These are phyloP conservation scores for Fraxinus ornus DNA, from an alignment of 305 asterid genomes.

Conservation along the genomic window DNA sequence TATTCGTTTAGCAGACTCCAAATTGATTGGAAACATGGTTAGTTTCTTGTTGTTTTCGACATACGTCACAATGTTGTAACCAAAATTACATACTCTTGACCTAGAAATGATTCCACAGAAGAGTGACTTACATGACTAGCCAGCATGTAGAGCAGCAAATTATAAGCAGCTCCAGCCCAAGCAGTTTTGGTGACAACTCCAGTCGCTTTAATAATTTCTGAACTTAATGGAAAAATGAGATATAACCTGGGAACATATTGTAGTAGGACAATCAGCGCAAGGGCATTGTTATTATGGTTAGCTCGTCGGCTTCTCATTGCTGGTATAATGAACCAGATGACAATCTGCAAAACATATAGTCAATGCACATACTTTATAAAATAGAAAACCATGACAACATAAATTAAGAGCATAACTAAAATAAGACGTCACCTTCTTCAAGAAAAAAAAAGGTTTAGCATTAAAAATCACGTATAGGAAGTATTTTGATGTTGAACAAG, in stretches of 20 bases:
- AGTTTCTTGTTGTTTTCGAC: background rate
- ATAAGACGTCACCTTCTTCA: conserved; percentile 1
- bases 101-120: conserved; percentile 15
- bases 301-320: conserved; percentile 64
- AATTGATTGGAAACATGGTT: background rate
- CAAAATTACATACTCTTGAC: conserved; percentile 2
- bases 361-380: conserved; percentile 12
- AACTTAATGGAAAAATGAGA: conserved; percentile 88
- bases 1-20: background rate
- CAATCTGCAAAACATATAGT: conserved; percentile 52
- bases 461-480: background rate
- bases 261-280: conserved; percentile 81
- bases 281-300: conserved; percentile 80
- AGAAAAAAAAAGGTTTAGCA: conserved; percentile 2
- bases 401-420: background rate
- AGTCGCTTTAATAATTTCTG: conserved; percentile 88
- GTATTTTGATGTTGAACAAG: background rate
- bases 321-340: conserved; percentile 93
- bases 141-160: conserved; percentile 82
- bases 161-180: conserved; percentile 99
- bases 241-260: conserved; percentile 88
- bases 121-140: conserved; percentile 88
- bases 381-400: conserved; percentile 4
- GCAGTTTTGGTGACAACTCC: conserved; percentile 98
- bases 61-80: background rate